phyloP scores from a whole-genome alignment of 2,329 filamentous ascomycete genomes.

The Delphinella strobiligena region DNA sequence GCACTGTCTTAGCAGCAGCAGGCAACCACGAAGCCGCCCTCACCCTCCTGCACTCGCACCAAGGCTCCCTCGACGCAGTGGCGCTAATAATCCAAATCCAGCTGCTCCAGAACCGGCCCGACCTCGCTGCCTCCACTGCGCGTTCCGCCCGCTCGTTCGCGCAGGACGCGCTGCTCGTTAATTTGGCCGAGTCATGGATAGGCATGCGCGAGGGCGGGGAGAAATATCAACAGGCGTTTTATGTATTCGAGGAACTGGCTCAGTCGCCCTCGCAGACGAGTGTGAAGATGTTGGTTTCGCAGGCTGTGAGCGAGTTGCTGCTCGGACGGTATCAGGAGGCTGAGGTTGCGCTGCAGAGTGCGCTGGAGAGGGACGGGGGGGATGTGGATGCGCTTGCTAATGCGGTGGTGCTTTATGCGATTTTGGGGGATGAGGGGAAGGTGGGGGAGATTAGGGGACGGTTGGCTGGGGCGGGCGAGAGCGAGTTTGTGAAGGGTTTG shows the following conservation, averaged over 20 bases:
- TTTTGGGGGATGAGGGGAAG: slow-evolving; percentile 56
- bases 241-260: slow-evolving; percentile 93
- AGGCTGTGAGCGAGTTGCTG: slow-evolving; percentile 85
- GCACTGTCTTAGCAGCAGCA: slow-evolving; percentile 67
- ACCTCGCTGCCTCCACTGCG: slow-evolving; percentile 85
- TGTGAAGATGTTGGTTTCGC: slow-evolving; percentile 63
- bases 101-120: slow-evolving; percentile 79
- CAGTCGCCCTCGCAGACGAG: slow-evolving; percentile 74
- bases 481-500: slow-evolving; percentile 38
- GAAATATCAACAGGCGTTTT: slow-evolving; percentile 93
- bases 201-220: slow-evolving; percentile 84
- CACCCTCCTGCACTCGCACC: slow-evolving; percentile 65
- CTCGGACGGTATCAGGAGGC: slow-evolving; percentile 81
- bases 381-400: slow-evolving; percentile 73
- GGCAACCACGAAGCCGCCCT: slow-evolving; percentile 81
- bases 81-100: slow-evolving; percentile 87
- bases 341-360: slow-evolving; percentile 72
- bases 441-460: slow-evolving; percentile 41
- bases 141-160: slow-evolving; percentile 80
- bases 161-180: slow-evolving; percentile 86
- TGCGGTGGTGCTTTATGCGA: slow-evolving; percentile 62
- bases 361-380: slow-evolving; percentile 58
- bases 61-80: slow-evolving; percentile 68
- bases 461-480: slow-evolving; percentile 34
- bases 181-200: slow-evolving; percentile 92